Evolutionary conservation across 2,329 filamentous ascomycete genomes (phyloP).

Genomic region (Cordyceps cateniannulata): DNA sequence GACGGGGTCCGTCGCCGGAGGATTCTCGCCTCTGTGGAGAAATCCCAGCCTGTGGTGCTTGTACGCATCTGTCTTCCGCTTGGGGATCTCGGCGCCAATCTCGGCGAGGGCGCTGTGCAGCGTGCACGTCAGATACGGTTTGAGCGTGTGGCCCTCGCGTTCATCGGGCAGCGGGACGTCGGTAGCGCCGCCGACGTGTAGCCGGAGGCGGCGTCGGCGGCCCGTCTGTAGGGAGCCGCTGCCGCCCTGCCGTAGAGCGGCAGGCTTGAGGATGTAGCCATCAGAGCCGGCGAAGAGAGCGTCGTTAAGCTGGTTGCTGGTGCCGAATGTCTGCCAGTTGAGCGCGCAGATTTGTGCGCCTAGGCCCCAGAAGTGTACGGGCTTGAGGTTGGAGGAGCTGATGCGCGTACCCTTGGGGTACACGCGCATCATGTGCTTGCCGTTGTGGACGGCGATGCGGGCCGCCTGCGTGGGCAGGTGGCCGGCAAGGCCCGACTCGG

Average conservation of each 20-base stretch:
- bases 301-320: slow-evolving; percentile 61
- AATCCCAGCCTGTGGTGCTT: slow-evolving; percentile 51
- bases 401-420: slow-evolving; percentile 65
- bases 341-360: slow-evolving; percentile 64
- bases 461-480: slow-evolving; percentile 42
- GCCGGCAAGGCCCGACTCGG: slow-evolving; percentile 50
- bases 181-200: slow-evolving; percentile 57
- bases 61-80: slow-evolving; percentile 57
- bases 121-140: slow-evolving; percentile 60
- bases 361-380: slow-evolving; percentile 58
- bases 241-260: slow-evolving; percentile 50
- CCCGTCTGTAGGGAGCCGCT: slow-evolving; percentile 40
- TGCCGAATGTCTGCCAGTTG: slow-evolving; percentile 64
- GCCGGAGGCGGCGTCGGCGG: slow-evolving; percentile 42
- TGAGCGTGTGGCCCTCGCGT: slow-evolving; percentile 45
- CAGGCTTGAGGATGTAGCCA: slow-evolving; percentile 61
- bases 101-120: slow-evolving; percentile 52
- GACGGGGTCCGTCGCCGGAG: slow-evolving; percentile 52
- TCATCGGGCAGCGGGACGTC: slow-evolving; percentile 50
- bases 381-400: slow-evolving; percentile 57
- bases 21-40: slow-evolving; percentile 51
- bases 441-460: slow-evolving; percentile 52
- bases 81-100: slow-evolving; percentile 36
- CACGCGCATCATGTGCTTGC: slow-evolving; percentile 62
- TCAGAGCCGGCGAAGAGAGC: slow-evolving; percentile 59